These are phyloP conservation scores for Cudoniella acicularis DNA, from an alignment of 495 filamentous ascomycete species.

Conservation along the genomic window DNA sequence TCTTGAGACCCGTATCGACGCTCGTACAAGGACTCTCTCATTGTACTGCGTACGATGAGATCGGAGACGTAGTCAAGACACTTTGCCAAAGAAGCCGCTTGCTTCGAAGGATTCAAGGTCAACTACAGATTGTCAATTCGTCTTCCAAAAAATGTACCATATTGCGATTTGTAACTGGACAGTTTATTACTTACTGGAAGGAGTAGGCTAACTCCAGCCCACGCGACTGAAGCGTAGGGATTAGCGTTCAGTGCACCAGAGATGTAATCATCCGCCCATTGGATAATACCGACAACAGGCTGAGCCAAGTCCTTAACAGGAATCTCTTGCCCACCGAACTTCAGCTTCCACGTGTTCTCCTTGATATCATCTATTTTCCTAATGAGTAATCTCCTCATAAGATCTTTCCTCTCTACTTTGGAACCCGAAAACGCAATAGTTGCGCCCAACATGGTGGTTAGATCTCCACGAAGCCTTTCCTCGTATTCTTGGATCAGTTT, in stretches of 20 bases:
- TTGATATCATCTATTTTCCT: neutral
- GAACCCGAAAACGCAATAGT: neutral
- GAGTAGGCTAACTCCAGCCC: constrained; percentile 1
- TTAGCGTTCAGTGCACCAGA: neutral
- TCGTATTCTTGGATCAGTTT: neutral
- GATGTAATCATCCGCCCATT: constrained; percentile 1
- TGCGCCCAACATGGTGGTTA: neutral
- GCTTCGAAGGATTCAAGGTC: constrained; percentile 8
- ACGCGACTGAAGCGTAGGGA: neutral
- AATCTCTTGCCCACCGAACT: neutral
- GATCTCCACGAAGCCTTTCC: neutral
- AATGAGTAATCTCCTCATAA: neutral
- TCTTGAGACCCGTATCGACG: constrained; percentile 12
- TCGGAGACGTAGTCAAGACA: neutral
- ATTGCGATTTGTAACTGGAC: too few species aligned
- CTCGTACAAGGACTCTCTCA: constrained; percentile 10
- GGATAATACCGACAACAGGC: neutral
- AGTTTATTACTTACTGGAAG: neutral
- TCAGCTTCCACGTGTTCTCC: constrained; percentile 1
- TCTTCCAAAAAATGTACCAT: too few species aligned
- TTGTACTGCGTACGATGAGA: constrained; percentile 1
- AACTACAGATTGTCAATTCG: too few species aligned
- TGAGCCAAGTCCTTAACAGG: neutral
- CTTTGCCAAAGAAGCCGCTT: neutral
- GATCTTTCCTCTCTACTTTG: neutral